Evolutionary conservation across 345 rosid genomes (phyloP).

Genomic region (Citrus maxima): DNA sequence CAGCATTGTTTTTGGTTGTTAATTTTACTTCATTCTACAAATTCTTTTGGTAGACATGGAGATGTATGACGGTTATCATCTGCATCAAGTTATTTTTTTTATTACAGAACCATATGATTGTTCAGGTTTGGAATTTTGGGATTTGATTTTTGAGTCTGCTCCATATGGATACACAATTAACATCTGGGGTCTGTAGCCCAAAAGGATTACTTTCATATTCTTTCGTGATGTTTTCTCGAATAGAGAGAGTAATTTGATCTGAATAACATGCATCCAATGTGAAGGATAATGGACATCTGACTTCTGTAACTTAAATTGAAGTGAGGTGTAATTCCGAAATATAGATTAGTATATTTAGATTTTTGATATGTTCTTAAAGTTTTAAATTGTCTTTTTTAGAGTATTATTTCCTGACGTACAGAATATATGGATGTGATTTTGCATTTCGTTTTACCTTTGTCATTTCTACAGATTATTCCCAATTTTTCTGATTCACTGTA

Average conservation of each 20-base stretch:
- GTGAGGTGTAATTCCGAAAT: background rate
- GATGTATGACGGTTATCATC: background rate
- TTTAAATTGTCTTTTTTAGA: background rate
- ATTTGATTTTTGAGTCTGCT: background rate
- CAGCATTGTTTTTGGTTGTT: background rate
- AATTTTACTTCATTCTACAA: background rate
- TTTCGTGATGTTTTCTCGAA: background rate
- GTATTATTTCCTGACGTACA: background rate
- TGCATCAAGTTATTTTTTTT: background rate
- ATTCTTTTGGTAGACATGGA: background rate
- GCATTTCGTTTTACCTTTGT: background rate
- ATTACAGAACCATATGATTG: background rate
- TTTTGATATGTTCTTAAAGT: background rate
- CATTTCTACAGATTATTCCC: background rate
- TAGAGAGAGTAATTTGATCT: no score
- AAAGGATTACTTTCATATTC: background rate
- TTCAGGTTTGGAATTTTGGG: background rate
- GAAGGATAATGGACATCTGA: background rate
- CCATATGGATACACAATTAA: background rate
- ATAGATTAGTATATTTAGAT: no score
- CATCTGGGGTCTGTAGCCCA: background rate
- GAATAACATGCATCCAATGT: no score
- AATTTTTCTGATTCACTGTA: background rate
- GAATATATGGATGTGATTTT: background rate
- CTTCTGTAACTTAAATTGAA: background rate